A percentile compares a stretch with the other conserved stretches of the same genome.
These are phyloP conservation scores for Malassezia japonica DNA, from an alignment of 1,284 basidiomycete species.

Conservation along the genomic window DNA sequence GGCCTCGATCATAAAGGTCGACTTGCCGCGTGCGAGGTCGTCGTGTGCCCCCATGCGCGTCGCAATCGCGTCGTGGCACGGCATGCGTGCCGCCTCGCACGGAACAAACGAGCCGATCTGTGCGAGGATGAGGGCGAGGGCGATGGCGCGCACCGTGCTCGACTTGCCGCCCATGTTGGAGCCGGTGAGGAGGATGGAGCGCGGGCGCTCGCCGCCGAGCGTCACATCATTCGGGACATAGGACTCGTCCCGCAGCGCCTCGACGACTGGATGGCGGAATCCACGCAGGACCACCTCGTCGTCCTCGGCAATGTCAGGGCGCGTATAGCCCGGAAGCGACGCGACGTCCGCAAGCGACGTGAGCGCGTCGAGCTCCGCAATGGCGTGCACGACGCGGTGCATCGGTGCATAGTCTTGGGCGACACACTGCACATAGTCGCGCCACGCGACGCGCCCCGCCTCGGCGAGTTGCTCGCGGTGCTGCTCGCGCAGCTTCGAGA, in stretches of 20 bases:
- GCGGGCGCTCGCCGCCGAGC: constrained; percentile 17
- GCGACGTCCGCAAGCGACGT: constrained; percentile 26
- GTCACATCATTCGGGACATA: constrained; percentile 38
- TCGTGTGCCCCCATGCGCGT: constrained; percentile 80
- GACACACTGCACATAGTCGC: constrained; percentile 21
- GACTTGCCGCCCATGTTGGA: constrained; percentile 58
- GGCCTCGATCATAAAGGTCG: constrained; percentile 94
- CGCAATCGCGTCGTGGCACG: constrained; percentile 70
- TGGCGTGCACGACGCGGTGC: constrained; percentile 23
- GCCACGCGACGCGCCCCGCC: constrained; percentile 42
- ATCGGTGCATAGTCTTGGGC: constrained; percentile 24
- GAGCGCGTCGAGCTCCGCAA: constrained; percentile 35
- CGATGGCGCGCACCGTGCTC: constrained; percentile 50
- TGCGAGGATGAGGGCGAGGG: constrained; percentile 49
- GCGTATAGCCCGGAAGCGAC: constrained; percentile 21
- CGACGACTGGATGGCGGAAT: constrained; percentile 41
- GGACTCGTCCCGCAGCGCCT: constrained; percentile 18
- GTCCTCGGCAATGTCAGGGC: constrained; percentile 17
- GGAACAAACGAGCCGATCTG: constrained; percentile 57
- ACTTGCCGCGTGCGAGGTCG: constrained; percentile 69
- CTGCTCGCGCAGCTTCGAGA: constrained; percentile 66
- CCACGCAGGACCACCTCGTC: constrained; percentile 20
- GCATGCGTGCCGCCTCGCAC: constrained; percentile 61
- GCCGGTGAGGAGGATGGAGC: constrained; percentile 37
- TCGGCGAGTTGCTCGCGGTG: constrained; percentile 65